Base-by-base conservation (phyloP, 176 grass and related monocot species). In the Triticum turgidum region DNA sequence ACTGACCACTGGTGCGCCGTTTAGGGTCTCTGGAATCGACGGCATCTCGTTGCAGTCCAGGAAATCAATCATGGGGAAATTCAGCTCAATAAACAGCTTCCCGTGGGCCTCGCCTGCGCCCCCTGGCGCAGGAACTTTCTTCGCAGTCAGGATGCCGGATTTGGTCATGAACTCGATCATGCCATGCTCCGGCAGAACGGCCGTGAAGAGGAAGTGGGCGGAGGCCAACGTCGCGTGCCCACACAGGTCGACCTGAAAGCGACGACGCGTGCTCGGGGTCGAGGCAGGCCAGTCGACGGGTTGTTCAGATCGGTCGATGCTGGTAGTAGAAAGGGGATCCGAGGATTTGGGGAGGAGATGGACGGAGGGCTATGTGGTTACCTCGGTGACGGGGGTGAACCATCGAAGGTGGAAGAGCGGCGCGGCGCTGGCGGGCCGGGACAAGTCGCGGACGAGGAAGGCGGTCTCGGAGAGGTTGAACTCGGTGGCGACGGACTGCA, bases 331-430 rank as follows among this genome's bases (percentile, higher is more conserved):
- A 45, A 5, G 70, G 38, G 39, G 21, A 38, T 44, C 21, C 69
- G 21, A 27, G 20, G 35, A 72, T 41, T 42, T 5, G 20, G 21
- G 9, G 35, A 68, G 29, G 29, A 22, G 70, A 45, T 47, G 70
- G 21, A 14, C 7, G 3, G 18, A 6, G 2, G 61, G 12, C 17
- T 0, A 15, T 52, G 2, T 7, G 62, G 3, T 5, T 17, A 97
- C 95, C 95, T 94, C 90, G 4, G 89, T 8, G 41, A 75, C 69
- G 10, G 92, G 90, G 6, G 95, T 92, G 95, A 97, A 94, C 92
- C 92, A 92, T 4, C 90, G 92, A 77, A 94, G 92, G 63, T 76
- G 25, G 56, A 97, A 97, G 69, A 75, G 77, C 1, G 84, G 86
- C 13, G 32, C 71, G 76, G 81, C 68, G 21, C 54, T 34, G 33